Evolutionary conservation across 2,329 filamentous ascomycete species (phyloP).

Genomic region (Fusarium globosum): DNA sequence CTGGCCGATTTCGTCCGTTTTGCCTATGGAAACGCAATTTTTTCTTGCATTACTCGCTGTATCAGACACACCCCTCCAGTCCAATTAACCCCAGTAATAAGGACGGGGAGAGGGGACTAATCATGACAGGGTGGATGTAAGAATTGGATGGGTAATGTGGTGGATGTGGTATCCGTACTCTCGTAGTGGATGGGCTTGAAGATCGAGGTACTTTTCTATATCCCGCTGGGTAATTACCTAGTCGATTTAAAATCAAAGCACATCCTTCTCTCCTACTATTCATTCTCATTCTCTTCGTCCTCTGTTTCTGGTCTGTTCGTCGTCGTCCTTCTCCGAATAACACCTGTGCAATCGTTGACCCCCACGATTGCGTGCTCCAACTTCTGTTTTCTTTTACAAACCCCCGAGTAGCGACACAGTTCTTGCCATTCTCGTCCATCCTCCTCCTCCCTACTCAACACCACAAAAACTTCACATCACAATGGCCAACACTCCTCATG

Average conservation of each 20-base stretch:
- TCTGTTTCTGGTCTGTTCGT: slow-evolving; percentile 23
- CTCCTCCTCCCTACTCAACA: not conserved
- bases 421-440: slow-evolving; percentile 10
- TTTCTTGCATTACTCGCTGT: slow-evolving; percentile 24
- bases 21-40: slow-evolving; percentile 42
- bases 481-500: slow-evolving; percentile 81
- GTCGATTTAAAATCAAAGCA: slow-evolving; percentile 36
- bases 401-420: slow-evolving; percentile 18
- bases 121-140: slow-evolving; percentile 39
- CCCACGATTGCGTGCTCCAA: slow-evolving; percentile 50
- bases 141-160: slow-evolving; percentile 13
- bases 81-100: slow-evolving; percentile 30
- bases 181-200: slow-evolving; percentile 32
- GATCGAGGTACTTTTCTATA: slow-evolving; percentile 21
- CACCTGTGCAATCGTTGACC: slow-evolving; percentile 38
- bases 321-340: slow-evolving; percentile 17
- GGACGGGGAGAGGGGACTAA: slow-evolving; percentile 29
- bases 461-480: slow-evolving; percentile 42
- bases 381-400: slow-evolving; percentile 27
- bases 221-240: slow-evolving; percentile 12
- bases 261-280: slow-evolving; percentile 17
- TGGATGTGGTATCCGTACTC: slow-evolving; percentile 19
- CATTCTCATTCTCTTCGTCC: slow-evolving; percentile 15
- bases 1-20: slow-evolving; percentile 40
- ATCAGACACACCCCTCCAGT: slow-evolving; percentile 24